A percentile compares a stretch with the other conserved stretches of the same genome.
phyloP scores from a whole-genome alignment of 2,329 filamentous ascomycete genomes.

The Drechslera avenae region DNA sequence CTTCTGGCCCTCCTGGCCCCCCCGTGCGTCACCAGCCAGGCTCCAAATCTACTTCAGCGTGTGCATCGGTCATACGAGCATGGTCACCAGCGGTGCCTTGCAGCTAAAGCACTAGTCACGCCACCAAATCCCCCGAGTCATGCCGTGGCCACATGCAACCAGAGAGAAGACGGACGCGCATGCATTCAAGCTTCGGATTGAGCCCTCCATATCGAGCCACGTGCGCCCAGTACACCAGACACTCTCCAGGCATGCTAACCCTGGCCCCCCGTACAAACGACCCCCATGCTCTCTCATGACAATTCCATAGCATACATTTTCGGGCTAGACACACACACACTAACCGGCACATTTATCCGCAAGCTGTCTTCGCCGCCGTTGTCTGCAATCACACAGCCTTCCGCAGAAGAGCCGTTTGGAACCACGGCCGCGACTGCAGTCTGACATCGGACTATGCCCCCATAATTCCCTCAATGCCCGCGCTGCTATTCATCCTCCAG shows the following conservation, averaged over 20 bases:
- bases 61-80: not conserved
- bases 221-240: too few relatives aligned
- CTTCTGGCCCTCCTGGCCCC: constrained; percentile 1
- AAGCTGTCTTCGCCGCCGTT: not conserved
- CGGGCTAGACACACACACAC: not conserved
- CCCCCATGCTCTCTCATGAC: too few relatives aligned
- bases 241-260: too few relatives aligned
- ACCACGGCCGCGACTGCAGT: not conserved
- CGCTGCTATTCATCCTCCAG: constrained; percentile 30
- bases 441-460: not conserved
- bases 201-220: not conserved
- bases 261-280: too few relatives aligned
- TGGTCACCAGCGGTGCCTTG: constrained; percentile 3
- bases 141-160: too few relatives aligned
- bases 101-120: not conserved
- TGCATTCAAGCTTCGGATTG: too few relatives aligned
- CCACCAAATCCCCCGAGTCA: too few relatives aligned
- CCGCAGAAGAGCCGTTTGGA: constrained; percentile 1
- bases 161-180: too few relatives aligned
- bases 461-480: not conserved
- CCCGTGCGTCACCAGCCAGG: constrained; percentile 7
- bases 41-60: constrained; percentile 7
- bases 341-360: constrained; percentile 2
- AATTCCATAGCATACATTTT: too few relatives aligned
- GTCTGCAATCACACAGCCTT: not conserved